These are phyloP conservation scores for Colletotrichum sansevieriae DNA, from an alignment of 2,329 filamentous ascomycete genomes.

Conservation along the genomic window DNA sequence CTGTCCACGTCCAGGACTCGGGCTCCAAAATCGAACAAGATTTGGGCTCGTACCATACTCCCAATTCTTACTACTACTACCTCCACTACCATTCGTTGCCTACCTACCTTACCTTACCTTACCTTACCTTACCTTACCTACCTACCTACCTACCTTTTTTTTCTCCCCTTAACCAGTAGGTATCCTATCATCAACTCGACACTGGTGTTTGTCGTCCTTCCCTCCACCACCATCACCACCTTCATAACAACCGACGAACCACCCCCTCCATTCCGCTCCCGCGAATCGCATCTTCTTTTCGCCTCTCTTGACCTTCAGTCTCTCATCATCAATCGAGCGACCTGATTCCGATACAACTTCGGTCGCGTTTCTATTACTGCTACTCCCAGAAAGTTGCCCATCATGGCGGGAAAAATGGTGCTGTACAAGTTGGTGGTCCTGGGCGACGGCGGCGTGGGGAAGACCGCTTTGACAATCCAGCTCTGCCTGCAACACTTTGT, in stretches of 20 bases:
- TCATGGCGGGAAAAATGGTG: slow-evolving; percentile 94
- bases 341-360: slow-evolving; percentile 17
- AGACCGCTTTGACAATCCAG: slow-evolving; percentile 95
- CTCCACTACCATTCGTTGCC: slow-evolving; percentile 5
- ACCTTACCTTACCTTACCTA: slow-evolving; percentile 8
- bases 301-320: slow-evolving; percentile 22
- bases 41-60: slow-evolving; percentile 37
- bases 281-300: slow-evolving; percentile 33
- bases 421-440: slow-evolving; percentile 96
- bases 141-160: slow-evolving; percentile 30
- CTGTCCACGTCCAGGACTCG: slow-evolving; percentile 39
- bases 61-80: slow-evolving; percentile 30
- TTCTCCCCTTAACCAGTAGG: slow-evolving; percentile 21
- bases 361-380: slow-evolving; percentile 41
- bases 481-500: slow-evolving; percentile 98
- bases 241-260: slow-evolving; percentile 43
- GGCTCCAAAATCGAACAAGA: slow-evolving; percentile 40
- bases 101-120: slow-evolving; percentile 7
- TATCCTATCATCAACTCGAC: slow-evolving; percentile 38
- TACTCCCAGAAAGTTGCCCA: slow-evolving; percentile 45
- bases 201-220: slow-evolving; percentile 38
- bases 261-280: slow-evolving; percentile 39
- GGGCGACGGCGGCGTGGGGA: slow-evolving; percentile 93
- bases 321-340: slow-evolving; percentile 35
- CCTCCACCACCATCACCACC: slow-evolving; percentile 43